phyloP scores from a whole-genome alignment of 2,329 filamentous ascomycete genomes.

The Dendrostoma leiphaemia region DNA sequence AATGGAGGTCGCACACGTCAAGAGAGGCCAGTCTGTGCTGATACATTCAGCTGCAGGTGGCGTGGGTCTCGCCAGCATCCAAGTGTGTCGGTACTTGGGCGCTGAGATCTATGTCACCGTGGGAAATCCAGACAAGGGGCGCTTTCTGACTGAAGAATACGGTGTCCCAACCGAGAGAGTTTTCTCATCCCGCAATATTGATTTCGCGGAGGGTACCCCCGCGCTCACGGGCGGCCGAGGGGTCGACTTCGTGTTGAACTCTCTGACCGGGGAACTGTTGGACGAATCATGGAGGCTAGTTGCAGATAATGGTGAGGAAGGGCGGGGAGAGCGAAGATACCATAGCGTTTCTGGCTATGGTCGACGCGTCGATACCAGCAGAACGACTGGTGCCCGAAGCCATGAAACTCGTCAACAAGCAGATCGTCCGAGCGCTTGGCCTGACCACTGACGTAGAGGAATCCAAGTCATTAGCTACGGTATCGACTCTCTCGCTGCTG shows the following conservation, averaged over 20 bases:
- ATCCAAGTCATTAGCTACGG: conserved; percentile 2
- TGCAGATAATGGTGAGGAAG: conserved; percentile 26
- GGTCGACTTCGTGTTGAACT: conserved; percentile 30
- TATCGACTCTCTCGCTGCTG: conserved; percentile 8
- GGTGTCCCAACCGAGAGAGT: conserved; percentile 31
- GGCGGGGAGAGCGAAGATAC: neutral
- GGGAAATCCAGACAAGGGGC: conserved; percentile 25
- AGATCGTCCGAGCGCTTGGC: neutral
- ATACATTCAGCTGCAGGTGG: conserved; percentile 34
- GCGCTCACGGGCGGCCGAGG: conserved; percentile 26
- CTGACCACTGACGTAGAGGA: neutral
- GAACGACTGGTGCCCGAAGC: neutral
- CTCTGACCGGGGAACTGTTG: conserved; percentile 26
- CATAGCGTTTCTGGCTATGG: neutral
- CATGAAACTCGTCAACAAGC: neutral
- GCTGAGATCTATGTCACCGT: conserved; percentile 31
- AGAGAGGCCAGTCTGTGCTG: neutral
- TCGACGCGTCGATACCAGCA: neutral
- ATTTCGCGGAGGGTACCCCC: conserved; percentile 28
- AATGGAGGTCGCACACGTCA: neutral
- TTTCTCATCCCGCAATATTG: conserved; percentile 28
- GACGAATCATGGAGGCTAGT: conserved; percentile 29
- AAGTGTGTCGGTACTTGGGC: conserved; percentile 22
- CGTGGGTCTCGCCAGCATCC: conserved; percentile 40
- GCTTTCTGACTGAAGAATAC: conserved; percentile 27